Base-by-base conservation (phyloP, 495 filamentous ascomycete species). In the Xylaria cubensis region DNA sequence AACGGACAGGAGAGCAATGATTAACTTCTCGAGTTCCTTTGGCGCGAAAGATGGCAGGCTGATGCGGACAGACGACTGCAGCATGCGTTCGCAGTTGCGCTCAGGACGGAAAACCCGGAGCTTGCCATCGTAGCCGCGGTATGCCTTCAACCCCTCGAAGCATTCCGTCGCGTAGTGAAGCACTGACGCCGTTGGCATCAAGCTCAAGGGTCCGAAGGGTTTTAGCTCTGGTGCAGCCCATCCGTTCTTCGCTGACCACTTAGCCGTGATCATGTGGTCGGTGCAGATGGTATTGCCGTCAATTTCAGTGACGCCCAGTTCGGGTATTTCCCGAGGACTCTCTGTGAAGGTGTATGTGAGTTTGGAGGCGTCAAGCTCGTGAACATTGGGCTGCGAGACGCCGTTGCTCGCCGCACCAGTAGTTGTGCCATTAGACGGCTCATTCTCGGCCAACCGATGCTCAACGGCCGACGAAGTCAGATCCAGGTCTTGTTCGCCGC, bases 161-260 rank as follows among this genome's bases (percentile, higher is more conserved):
- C 94, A 97, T 76, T 95, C 92, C 48, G 93, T 96, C 19, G 94
- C 94, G 80, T 97, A 97, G 84, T 97, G 94, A 48, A 97, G 88
- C 36, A 90, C 89, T n/a, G 91, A 93, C 19, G 94, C 92, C 17
- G 92, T 94, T 8, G 95, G 95, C 81, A 93, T 91, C 77, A 98
- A 87, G 74, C 87, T 87, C 36, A 98, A 84, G 34, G 94, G 93
- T 65, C 92, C 90, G 80, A 91, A 96, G 1, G 95, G 93, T 74
- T 88, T 89, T 55, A 98, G 84, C 72, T 93, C 87, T 17, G 95
- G 95, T 0, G 89, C 87, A 19, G 85, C 84, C 95, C 95, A 98
- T 74, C 95, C 95, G 19, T 79, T 79, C 48, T 78, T 75, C 7
- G 77, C 82, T 21, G 88, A 90, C 94, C 95, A 97, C 42, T 82